Percentiles rank a stretch among this genome's conserved stretches.
phyloP scores from a whole-genome alignment of 768 basidiomycete genomes.

The Agaricus sinodeliciosus region DNA sequence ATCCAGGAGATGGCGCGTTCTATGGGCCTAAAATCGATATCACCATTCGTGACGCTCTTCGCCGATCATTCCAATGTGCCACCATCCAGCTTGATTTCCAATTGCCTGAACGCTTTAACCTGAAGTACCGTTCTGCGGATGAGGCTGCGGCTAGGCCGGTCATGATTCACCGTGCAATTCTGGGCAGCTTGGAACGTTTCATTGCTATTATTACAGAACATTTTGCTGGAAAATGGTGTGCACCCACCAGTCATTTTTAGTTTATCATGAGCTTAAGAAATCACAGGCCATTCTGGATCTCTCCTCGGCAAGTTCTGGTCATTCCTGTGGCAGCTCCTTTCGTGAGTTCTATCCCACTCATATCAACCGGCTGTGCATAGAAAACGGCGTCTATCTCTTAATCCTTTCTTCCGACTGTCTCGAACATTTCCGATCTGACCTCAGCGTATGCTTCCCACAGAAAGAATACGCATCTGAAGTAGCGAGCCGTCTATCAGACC shows the following conservation, averaged over 20 bases:
- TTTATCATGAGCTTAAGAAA: neutral
- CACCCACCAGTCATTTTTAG: constrained; percentile 8
- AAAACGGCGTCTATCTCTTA: neutral
- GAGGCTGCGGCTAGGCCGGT: constrained; percentile 79
- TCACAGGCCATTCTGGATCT: constrained; percentile 93
- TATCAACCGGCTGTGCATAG: constrained; percentile 13
- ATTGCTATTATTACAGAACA: constrained; percentile 97
- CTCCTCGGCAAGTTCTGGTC: constrained; percentile 91
- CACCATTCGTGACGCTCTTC: constrained; percentile 87
- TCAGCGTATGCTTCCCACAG: constrained; percentile 30
- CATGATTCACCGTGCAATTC: constrained; percentile 96
- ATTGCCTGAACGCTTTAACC: constrained; percentile 92
- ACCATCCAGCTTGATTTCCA: constrained; percentile 99
- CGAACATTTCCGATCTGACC: neutral
- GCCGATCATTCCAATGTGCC: constrained; percentile 94
- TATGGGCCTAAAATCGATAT: constrained; percentile 99
- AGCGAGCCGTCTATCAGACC: constrained; percentile 52
- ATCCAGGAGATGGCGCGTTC: constrained; percentile 97
- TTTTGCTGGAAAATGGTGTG: constrained; percentile 94
- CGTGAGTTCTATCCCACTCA: constrained; percentile 40
- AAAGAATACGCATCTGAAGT: constrained; percentile 89
- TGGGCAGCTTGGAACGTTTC: constrained; percentile 92
- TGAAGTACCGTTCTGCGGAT: constrained; percentile 81
- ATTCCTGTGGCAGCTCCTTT: constrained; percentile 90
- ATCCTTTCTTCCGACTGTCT: neutral